These are phyloP conservation scores for Choiromyces venosus DNA, from an alignment of 495 filamentous ascomycete species.

Conservation along the genomic window DNA sequence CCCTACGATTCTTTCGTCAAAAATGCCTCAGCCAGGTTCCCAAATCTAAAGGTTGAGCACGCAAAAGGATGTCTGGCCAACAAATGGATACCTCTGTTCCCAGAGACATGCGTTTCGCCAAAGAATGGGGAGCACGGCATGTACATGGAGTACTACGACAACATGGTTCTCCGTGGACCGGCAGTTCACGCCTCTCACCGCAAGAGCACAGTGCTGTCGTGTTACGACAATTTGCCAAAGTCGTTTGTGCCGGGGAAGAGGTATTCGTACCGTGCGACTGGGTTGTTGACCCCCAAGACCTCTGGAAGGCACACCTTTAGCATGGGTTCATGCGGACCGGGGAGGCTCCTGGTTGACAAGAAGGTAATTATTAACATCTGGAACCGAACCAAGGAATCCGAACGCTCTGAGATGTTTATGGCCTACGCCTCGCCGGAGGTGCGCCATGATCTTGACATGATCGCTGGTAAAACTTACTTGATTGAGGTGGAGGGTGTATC, in stretches of 20 bases:
- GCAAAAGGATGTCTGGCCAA: slow-evolving; percentile 40
- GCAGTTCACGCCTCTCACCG: slow-evolving; percentile 36
- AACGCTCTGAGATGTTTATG: slow-evolving; percentile 43
- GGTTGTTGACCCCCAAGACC: slow-evolving; percentile 40
- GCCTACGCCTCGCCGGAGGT: slow-evolving; percentile 41
- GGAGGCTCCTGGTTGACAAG: slow-evolving; percentile 59
- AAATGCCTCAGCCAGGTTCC: slow-evolving; percentile 26
- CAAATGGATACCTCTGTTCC: slow-evolving; percentile 41
- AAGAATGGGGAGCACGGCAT: slow-evolving; percentile 40
- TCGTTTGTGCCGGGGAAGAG: slow-evolving; percentile 38
- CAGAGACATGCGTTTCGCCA: slow-evolving; percentile 41
- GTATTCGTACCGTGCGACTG: slow-evolving; percentile 42
- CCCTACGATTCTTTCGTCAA: slow-evolving; percentile 38
- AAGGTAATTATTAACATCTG: slow-evolving; percentile 66
- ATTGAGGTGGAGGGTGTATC: slow-evolving; percentile 38
- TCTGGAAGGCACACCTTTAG: slow-evolving; percentile 57
- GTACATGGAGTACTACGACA: slow-evolving; percentile 42
- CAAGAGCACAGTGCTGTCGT: slow-evolving; percentile 41
- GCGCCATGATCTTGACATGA: slow-evolving; percentile 38
- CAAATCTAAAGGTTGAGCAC: slow-evolving; percentile 34
- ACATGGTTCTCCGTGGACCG: slow-evolving; percentile 31
- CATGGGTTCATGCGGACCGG: slow-evolving; percentile 62
- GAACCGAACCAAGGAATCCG: slow-evolving; percentile 52
- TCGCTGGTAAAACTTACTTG: slow-evolving; percentile 35
- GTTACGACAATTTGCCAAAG: slow-evolving; percentile 42